phyloP scores from a whole-genome alignment of 768 basidiomycete species.

The Hirschioporus abietinus region DNA sequence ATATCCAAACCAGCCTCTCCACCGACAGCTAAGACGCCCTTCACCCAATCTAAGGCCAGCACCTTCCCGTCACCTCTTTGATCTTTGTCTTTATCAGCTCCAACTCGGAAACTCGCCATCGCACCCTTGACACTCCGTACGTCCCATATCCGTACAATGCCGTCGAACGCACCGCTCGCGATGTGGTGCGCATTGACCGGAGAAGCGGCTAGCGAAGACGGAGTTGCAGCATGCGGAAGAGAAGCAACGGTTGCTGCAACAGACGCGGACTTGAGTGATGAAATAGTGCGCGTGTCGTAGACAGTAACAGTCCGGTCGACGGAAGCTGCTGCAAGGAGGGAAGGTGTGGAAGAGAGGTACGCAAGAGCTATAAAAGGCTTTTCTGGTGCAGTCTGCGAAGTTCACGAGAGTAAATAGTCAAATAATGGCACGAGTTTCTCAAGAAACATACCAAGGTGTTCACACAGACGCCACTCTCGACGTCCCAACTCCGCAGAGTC shows the following conservation, averaged over 20 bases:
- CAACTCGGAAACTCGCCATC: slow-evolving; percentile 54
- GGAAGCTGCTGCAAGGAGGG: slow-evolving; percentile 53
- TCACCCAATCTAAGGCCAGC: slow-evolving; percentile 51
- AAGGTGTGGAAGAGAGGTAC: slow-evolving; percentile 34
- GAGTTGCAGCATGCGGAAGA: slow-evolving; percentile 59
- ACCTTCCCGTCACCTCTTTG: slow-evolving; percentile 55
- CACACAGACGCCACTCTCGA: slow-evolving; percentile 67
- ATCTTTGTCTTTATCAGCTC: background rate
- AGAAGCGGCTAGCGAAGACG: slow-evolving; percentile 50
- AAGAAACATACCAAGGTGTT: slow-evolving; percentile 56
- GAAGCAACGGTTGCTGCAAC: slow-evolving; percentile 31
- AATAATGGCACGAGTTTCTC: slow-evolving; percentile 2
- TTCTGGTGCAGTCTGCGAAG: slow-evolving; percentile 58
- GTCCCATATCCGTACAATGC: slow-evolving; percentile 75
- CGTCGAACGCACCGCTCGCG: slow-evolving; percentile 73
- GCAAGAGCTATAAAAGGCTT: slow-evolving; percentile 71
- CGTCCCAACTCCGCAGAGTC: slow-evolving; percentile 84
- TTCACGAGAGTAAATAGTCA: too few relatives aligned
- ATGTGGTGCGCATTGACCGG: slow-evolving; percentile 41
- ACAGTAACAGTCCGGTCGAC: slow-evolving; percentile 70
- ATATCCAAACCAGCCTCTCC: slow-evolving; percentile 64
- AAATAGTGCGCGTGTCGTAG: slow-evolving; percentile 53
- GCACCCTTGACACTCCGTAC: slow-evolving; percentile 61
- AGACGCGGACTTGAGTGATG: slow-evolving; percentile 27
- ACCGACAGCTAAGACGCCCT: slow-evolving; percentile 50